Base-by-base conservation (phyloP, 129 eudicot species). In the Flaveria ramosissima region DNA sequence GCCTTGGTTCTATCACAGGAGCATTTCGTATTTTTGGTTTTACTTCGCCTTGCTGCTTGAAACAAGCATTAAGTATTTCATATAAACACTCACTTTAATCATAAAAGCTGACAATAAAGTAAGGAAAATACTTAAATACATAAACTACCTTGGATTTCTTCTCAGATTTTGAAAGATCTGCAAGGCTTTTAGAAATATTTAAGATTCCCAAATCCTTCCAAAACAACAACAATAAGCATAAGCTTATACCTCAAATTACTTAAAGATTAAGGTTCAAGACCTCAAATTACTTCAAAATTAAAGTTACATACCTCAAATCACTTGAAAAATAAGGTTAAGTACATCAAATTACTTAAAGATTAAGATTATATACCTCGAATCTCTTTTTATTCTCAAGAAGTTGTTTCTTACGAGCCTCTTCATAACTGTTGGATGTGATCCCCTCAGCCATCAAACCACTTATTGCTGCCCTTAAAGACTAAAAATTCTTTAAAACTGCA, bases 321-420 rank as follows among this genome's bases (percentile, higher is more conserved):
- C 36, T 30, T 30, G 36, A 30, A 30, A 30, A 30, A 30, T 30
- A 30, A 30, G 36, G 36, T 30, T 4, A 3, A 30, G 36, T 4
- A 4, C 36, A 21, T 36, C 41, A 36, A 36, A 36, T 36, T 6
- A 17, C 51, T 10, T 16, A 26, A 24, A 17, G 12, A 8, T 39
- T 16, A 26, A 1, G 27, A 32, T 55, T 13, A 71, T 46, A 45
- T 75, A 91, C 97, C 97, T 88, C 95, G 24, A 91, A 74, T 79
- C 87, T 73, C 70, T 83, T 86, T 52, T 81, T 76, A 75, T 91
- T 91, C 75, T 86, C 95, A 64, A 88, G 78, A 39, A 92, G 84
- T 43, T 87, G 89, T 86, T 84, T 87, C 84, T 78, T 85, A 11
- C 97, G 87, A 80, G 84, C 86, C 71, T 92, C 90, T 76, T 92